These are phyloP conservation scores for Ophiobolus disseminans DNA, from an alignment of 2,329 filamentous ascomycete species.

Conservation along the genomic window DNA sequence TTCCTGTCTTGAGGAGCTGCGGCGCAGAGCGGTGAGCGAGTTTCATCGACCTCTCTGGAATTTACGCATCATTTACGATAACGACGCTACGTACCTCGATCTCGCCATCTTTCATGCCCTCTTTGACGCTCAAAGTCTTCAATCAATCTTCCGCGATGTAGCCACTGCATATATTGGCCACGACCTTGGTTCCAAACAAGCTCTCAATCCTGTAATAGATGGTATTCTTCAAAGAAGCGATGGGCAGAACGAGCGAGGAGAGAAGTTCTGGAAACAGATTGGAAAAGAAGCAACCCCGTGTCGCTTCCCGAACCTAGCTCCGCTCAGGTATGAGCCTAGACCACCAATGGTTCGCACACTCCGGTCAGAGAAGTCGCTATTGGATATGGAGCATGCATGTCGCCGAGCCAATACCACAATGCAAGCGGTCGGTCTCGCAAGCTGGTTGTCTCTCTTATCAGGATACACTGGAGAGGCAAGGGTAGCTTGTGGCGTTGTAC, in stretches of 20 bases:
- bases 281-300: constrained; percentile 65
- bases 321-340: constrained; percentile 55
- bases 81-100: constrained; percentile 44
- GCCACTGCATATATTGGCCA: constrained; percentile 46
- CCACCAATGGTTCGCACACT: constrained; percentile 48
- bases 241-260: constrained; percentile 34
- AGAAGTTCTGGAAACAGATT: constrained; percentile 69
- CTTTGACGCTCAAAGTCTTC: constrained; percentile 81
- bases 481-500: constrained; percentile 79
- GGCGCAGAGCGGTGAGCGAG: constrained; percentile 47
- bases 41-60: constrained; percentile 70
- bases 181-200: constrained; percentile 25
- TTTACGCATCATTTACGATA: constrained; percentile 56
- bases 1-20: constrained; percentile 36
- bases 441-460: constrained; percentile 78
- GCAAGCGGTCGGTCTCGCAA: constrained; percentile 76
- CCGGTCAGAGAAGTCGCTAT: constrained; percentile 50
- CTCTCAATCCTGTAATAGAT: constrained; percentile 54
- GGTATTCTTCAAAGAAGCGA: constrained; percentile 53
- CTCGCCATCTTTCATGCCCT: constrained; percentile 78
- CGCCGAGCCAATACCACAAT: constrained; percentile 69
- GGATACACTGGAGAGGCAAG: constrained; percentile 77
- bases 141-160: constrained; percentile 69
- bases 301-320: constrained; percentile 78
- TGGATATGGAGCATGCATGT: constrained; percentile 63